These are phyloP conservation scores for Cucurbitaria berberidis DNA, from an alignment of 2,329 filamentous ascomycete genomes.

Conservation along the genomic window DNA sequence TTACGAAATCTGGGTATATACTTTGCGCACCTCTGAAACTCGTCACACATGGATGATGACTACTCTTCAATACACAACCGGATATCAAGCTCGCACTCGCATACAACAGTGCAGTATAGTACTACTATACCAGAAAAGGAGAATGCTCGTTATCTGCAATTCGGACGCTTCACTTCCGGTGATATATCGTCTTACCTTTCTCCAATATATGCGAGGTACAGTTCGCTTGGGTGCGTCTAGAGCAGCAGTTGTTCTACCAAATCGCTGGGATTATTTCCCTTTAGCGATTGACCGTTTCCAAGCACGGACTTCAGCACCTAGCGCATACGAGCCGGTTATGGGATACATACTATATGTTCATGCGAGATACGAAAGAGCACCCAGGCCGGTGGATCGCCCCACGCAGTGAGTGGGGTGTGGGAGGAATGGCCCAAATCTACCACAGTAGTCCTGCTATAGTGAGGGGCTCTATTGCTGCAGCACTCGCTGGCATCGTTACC, in stretches of 20 bases:
- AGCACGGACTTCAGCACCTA: constrained; percentile 2
- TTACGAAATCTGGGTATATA: background rate
- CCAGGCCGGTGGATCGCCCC: constrained; percentile 1
- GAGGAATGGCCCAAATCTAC: background rate
- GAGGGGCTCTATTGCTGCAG: constrained; percentile 10
- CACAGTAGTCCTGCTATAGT: background rate
- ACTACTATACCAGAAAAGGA: background rate
- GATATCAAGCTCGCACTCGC: background rate
- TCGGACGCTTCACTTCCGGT: background rate
- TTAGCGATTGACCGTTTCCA: constrained; percentile 1
- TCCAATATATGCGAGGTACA: constrained; percentile 8
- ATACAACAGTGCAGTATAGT: background rate
- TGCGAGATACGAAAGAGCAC: constrained; percentile 4
- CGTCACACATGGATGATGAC: background rate
- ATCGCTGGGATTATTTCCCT: background rate
- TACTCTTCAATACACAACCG: background rate
- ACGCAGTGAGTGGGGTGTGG: background rate
- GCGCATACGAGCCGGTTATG: constrained; percentile 7
- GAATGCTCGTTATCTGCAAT: background rate
- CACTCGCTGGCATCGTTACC: background rate
- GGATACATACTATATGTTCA: constrained; percentile 1
- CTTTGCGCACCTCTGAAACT: background rate
- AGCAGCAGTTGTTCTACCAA: constrained; percentile 1
- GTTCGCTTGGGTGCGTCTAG: constrained; percentile 8
- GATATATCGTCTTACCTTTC: constrained; percentile 1